Conservation (phyloP, 306 rosid species). For the Cucurbita ficifolia region DNA sequence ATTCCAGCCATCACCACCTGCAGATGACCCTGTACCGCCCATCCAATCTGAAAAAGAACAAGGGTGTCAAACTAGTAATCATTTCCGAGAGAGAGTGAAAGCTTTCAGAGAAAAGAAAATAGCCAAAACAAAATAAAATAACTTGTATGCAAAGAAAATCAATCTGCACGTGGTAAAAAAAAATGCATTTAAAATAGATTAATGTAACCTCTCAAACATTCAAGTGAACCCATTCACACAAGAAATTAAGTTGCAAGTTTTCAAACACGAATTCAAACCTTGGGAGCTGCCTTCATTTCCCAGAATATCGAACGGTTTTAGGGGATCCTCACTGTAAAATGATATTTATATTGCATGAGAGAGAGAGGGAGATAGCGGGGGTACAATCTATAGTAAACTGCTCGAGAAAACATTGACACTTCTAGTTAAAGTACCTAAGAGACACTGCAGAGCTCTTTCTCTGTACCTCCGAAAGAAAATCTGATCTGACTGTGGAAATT, state of each 20-base stretch:
- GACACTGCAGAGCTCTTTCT: conserved; percentile 35
- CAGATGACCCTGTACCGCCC: conserved; percentile 49
- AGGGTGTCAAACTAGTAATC: conserved; percentile 11
- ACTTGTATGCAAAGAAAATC: neutral
- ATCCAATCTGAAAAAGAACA: conserved; percentile 48
- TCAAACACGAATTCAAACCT: conserved; percentile 31
- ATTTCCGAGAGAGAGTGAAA: neutral
- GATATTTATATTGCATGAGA: neutral
- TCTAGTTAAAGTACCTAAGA: conserved; percentile 29
- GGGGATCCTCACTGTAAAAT: conserved; percentile 38
- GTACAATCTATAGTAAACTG: neutral
- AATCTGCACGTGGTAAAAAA: no score
- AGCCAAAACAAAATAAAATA: no score
- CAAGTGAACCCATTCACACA: neutral
- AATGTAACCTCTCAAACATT: neutral
- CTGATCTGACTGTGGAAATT: conserved; percentile 53
- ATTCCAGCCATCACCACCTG: conserved; percentile 47
- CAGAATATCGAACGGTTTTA: conserved; percentile 57
- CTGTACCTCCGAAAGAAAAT: conserved; percentile 90
- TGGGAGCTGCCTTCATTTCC: conserved; percentile 52
- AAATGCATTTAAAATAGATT: neutral
- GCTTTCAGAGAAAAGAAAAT: neutral
- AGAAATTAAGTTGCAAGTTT: neutral
- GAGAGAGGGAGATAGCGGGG: conserved; percentile 12
- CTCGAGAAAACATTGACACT: neutral